Conservation (phyloP, 169 alveolate species). For the Eimeria mitis region DNA sequence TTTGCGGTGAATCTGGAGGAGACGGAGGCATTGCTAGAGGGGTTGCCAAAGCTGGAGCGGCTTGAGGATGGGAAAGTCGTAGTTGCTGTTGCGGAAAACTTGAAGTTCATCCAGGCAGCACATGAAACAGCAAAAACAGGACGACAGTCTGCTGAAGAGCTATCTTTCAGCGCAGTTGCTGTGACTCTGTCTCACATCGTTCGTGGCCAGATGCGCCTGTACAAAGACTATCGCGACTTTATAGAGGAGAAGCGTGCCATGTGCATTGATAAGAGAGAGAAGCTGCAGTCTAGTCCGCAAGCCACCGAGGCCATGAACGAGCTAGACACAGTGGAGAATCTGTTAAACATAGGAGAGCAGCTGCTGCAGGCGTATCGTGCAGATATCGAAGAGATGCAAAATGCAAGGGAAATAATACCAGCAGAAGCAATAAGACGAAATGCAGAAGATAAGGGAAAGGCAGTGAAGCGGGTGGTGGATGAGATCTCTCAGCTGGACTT, state of each 20-base stretch:
- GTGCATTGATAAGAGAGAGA: background rate
- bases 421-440: constrained; percentile 4
- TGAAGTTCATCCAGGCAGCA: background rate
- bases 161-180: background rate
- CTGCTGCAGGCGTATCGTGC: background rate
- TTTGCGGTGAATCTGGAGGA: background rate
- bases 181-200: constrained; percentile 20
- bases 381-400: background rate
- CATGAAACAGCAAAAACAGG: background rate
- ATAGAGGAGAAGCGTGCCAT: constrained; percentile 17
- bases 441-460: constrained; percentile 16
- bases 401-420: background rate
- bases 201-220: background rate
- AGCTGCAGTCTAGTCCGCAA: background rate
- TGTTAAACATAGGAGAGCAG: background rate
- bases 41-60: background rate
- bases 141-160: background rate
- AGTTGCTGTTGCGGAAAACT: background rate
- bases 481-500: background rate
- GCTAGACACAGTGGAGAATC: background rate
- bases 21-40: background rate
- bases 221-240: background rate
- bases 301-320: background rate
- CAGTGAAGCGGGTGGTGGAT: background rate
- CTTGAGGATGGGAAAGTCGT: background rate